Conservation (phyloP, 176 grass and related monocot species). For the Urochloa ruziziensis region DNA sequence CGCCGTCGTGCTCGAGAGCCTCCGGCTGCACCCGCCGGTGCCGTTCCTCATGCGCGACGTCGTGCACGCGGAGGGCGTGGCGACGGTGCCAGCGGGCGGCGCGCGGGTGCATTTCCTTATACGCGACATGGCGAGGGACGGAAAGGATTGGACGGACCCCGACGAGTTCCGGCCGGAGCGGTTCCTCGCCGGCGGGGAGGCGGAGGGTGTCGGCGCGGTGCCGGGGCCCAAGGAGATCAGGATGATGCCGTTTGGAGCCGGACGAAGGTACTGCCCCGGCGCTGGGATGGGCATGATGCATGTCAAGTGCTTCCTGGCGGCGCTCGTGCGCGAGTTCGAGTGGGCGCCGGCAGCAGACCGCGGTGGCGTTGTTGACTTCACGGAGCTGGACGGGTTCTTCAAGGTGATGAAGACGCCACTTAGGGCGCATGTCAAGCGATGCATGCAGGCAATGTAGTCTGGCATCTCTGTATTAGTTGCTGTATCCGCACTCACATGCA, state of each 20-base stretch:
- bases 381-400: not conserved
- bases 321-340: slow-evolving; percentile 13
- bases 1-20: not conserved
- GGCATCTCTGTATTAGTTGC: too few relatives aligned
- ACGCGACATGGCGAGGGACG: not conserved
- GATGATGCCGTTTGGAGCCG: slow-evolving; percentile 22
- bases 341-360: not conserved
- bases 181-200: slow-evolving; percentile 40
- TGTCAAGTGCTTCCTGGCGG: not conserved
- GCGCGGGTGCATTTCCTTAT: not conserved
- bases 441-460: too few relatives aligned
- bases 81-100: not conserved
- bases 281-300: slow-evolving; percentile 4
- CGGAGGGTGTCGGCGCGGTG: not conserved
- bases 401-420: not conserved
- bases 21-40: not conserved
- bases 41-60: not conserved
- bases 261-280: not conserved
- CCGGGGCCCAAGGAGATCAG: slow-evolving; percentile 1
- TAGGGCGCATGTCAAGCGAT: not conserved
- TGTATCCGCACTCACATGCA: too few relatives aligned
- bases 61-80: not conserved
- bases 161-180: slow-evolving; percentile 46
- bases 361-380: not conserved
- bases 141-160: not conserved